phyloP scores from a whole-genome alignment of 352 stramenopile genomes.

The Pythium phragmiticola region DNA sequence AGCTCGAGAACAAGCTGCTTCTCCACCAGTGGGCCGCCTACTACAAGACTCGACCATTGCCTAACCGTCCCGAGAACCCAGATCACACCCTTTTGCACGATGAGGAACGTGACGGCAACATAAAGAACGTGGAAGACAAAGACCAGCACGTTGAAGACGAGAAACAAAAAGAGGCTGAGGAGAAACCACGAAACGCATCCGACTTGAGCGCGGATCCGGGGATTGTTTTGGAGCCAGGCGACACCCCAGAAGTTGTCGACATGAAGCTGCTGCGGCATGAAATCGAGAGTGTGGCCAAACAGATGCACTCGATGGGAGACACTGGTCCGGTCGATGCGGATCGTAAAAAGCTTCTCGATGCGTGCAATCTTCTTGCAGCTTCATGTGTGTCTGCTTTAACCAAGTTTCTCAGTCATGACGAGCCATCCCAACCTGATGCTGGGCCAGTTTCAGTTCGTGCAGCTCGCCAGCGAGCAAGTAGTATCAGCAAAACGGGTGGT shows the following conservation, averaged over 20 bases:
- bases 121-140: neutral
- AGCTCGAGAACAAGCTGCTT: constrained; percentile 56
- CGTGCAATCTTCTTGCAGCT: constrained; percentile 58
- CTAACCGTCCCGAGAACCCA: neutral
- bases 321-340: constrained; percentile 20
- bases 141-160: neutral
- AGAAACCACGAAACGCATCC: neutral
- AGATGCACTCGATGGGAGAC: constrained; percentile 36
- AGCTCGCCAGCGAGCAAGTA: constrained; percentile 28
- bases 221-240: constrained; percentile 32
- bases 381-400: constrained; percentile 61
- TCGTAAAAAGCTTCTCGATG: constrained; percentile 48
- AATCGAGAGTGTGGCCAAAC: constrained; percentile 50
- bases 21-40: constrained; percentile 60
- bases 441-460: neutral
- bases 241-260: constrained; percentile 53
- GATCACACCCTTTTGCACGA: neutral
- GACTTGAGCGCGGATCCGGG: neutral
- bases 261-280: constrained; percentile 78
- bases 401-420: constrained; percentile 49
- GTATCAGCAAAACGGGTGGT: constrained; percentile 15
- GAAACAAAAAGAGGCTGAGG: neutral
- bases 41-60: constrained; percentile 47
- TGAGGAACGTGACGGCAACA: neutral
- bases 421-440: constrained; percentile 14